These are phyloP conservation scores for Catenaria anguillulae DNA, from an alignment of 371 early-diverging fungal genomes.

Conservation along the genomic window DNA sequence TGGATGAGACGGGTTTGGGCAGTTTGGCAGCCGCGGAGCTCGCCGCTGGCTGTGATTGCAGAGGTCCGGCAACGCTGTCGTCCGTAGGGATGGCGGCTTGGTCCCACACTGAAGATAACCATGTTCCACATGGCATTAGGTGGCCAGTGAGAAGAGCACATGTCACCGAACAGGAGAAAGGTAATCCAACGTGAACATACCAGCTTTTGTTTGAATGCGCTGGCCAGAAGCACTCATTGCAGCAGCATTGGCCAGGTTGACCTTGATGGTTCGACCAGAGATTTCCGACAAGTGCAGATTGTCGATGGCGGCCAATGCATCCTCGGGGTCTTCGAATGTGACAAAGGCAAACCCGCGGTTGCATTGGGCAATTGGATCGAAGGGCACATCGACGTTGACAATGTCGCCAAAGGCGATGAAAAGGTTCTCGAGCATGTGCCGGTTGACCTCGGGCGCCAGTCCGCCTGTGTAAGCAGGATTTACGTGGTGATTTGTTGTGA, in stretches of 20 bases:
- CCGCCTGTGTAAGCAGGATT: conserved; percentile 58
- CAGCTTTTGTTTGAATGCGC: too few species aligned
- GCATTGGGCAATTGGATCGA: conserved; percentile 52
- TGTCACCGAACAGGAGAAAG: too few species aligned
- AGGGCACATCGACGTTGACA: conserved; percentile 66
- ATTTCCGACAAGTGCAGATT: conserved; percentile 88
- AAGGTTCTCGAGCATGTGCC: conserved; percentile 62
- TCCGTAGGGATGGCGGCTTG: too few species aligned
- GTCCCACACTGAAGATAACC: too few species aligned
- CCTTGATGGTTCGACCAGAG: conserved; percentile 74
- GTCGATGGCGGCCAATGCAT: conserved; percentile 77
- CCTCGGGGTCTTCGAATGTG: conserved; percentile 70
- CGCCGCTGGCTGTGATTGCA: too few species aligned
- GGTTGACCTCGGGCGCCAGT: conserved; percentile 62
- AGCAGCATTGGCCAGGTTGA: conserved; percentile 71
- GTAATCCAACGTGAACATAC: too few species aligned
- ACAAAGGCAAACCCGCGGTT: conserved; percentile 91
- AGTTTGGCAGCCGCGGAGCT: not conserved
- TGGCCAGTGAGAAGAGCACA: too few species aligned
- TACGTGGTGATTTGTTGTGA: too few species aligned
- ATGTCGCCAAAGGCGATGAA: conserved; percentile 96
- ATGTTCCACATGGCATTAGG: conserved; percentile 5
- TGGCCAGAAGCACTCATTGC: too few species aligned
- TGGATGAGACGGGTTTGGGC: too few species aligned
- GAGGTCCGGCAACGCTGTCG: too few species aligned